Conservation (phyloP, 2,329 filamentous ascomycete genomes). For the Xylaria sp. region DNA sequence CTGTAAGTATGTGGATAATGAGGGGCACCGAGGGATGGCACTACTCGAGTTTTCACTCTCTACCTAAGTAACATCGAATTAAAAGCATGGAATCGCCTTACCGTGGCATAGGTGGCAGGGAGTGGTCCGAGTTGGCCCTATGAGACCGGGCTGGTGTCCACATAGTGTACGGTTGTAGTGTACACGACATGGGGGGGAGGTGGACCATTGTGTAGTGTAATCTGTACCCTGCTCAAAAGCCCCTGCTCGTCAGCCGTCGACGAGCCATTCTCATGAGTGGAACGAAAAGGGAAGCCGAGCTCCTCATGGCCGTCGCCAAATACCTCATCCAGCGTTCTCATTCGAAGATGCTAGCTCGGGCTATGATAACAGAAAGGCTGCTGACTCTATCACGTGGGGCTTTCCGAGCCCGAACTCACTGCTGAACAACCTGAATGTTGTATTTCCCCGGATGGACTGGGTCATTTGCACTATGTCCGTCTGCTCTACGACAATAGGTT, state of each 20-base stretch:
- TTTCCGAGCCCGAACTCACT: conserved; percentile 19
- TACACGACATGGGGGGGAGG: conserved; percentile 38
- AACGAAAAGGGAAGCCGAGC: conserved; percentile 44
- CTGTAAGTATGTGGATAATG: conserved; percentile 40
- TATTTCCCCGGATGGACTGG: conserved; percentile 9
- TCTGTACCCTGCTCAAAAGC: conserved; percentile 42
- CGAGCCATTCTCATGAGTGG: conserved; percentile 40
- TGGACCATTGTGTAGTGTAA: conserved; percentile 41
- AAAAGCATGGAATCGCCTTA: conserved; percentile 43
- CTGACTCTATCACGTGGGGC: conserved; percentile 37
- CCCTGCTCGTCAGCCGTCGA: conserved; percentile 47
- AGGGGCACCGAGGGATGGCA: conserved; percentile 42
- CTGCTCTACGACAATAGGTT: conserved; percentile 19
- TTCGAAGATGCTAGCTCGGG: conserved; percentile 39
- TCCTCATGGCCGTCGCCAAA: conserved; percentile 41
- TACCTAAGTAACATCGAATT: conserved; percentile 48
- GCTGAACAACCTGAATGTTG: conserved; percentile 22
- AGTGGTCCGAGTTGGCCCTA: conserved; percentile 49
- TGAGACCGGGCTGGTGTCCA: conserved; percentile 47
- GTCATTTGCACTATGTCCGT: conserved; percentile 9
- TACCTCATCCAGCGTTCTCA: conserved; percentile 45
- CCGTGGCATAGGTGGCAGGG: conserved; percentile 46
- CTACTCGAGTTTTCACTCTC: conserved; percentile 46
- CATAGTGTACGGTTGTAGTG: conserved; percentile 33
- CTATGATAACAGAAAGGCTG: conserved; percentile 29